Evolutionary conservation across 352 stramenopile genomes (phyloP), one percentile per base, ranked within the genome.

Genomic region (Aphanomyces invadans): DNA sequence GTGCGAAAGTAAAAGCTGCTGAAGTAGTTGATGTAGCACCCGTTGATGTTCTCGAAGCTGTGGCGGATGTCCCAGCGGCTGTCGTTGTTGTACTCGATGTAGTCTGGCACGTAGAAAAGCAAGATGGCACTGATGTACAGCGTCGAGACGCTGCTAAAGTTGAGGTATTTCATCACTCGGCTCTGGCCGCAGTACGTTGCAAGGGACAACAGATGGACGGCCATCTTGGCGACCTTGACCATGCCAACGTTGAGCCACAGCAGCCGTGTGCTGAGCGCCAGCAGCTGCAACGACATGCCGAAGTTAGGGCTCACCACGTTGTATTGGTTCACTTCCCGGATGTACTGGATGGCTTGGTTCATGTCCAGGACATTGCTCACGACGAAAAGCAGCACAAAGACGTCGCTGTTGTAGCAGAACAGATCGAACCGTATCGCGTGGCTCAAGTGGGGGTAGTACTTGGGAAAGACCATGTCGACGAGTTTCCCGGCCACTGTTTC

Each of bases 361-460:
- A 65, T 55, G 32, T 65, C 59, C 15, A 65, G 32, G 0, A 56
- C 0, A 0, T 25, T 46, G 32, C 59, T 46, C 1, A 31, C 33
- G 1, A n/a, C 11, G 23, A 52, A 65, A 0, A 65, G 59, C 3
- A 59, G 11, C 0, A 65, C 59, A 54, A 56, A 57, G 0, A 65
- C 29, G 32, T 65, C 59, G 59, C 59, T 65, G 59, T 65, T 65
- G 29, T 59, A 65, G 59, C 59, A 65, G 57, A 65, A 65, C 32
- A 65, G 12, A 28, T 56, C 46, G 31, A 65, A 65, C n/a, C 23
- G 25, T 7, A 65, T 42, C 11, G 59, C 59, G 46, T 57, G 38
- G 59, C 59, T 65, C 5, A 44, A 0, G 46, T 65, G 59, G 11
- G 59, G 38, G 57, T 25, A 65, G 42, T 65, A 65, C 46, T 65